phyloP scores from a whole-genome alignment of 1,284 basidiomycete genomes.

The Trametes pubescens region DNA sequence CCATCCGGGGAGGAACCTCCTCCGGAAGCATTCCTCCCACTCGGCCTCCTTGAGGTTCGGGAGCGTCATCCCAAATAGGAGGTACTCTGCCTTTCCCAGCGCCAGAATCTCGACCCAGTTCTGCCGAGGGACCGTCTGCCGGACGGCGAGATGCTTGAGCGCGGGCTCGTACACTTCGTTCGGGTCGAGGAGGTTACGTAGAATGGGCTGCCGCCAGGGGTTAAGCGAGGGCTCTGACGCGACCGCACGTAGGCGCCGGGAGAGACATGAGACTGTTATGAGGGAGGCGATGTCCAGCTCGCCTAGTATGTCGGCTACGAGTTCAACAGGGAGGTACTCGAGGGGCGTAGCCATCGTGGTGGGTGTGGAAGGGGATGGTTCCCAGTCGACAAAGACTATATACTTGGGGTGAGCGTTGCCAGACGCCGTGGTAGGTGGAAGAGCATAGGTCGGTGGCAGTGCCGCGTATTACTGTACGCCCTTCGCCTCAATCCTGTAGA shows the following conservation, averaged over 20 bases:
- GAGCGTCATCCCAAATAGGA: conserved; percentile 70
- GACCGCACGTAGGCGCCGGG: conserved; percentile 61
- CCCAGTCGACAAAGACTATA: conserved; percentile 1
- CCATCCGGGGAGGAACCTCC: conserved; percentile 78
- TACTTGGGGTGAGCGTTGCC: conserved; percentile 10
- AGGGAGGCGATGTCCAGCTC: conserved; percentile 71
- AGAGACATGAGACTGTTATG: conserved; percentile 63
- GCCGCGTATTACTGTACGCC: conserved; percentile 17
- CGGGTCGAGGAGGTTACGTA: conserved; percentile 56
- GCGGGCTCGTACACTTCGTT: conserved; percentile 54
- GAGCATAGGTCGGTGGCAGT: conserved; percentile 18
- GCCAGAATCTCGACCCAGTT: conserved; percentile 80
- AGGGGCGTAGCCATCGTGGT: conserved; percentile 35
- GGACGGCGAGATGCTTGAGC: conserved; percentile 66
- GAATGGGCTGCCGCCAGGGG: conserved; percentile 75
- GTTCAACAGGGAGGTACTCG: conserved; percentile 72
- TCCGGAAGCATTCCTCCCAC: conserved; percentile 76
- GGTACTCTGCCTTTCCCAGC: conserved; percentile 62
- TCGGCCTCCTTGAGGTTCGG: conserved; percentile 69
- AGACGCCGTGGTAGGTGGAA: conserved; percentile 16
- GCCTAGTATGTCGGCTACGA: conserved; percentile 74
- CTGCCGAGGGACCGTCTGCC: conserved; percentile 67
- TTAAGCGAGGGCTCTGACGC: conserved; percentile 70
- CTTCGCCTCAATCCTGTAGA: background rate
- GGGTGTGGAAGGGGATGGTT: conserved; percentile 12